Percentiles rank a stretch among this genome's conserved stretches.
phyloP scores from a whole-genome alignment of 1,284 basidiomycete species.

The Afroboletus lepidellus region DNA sequence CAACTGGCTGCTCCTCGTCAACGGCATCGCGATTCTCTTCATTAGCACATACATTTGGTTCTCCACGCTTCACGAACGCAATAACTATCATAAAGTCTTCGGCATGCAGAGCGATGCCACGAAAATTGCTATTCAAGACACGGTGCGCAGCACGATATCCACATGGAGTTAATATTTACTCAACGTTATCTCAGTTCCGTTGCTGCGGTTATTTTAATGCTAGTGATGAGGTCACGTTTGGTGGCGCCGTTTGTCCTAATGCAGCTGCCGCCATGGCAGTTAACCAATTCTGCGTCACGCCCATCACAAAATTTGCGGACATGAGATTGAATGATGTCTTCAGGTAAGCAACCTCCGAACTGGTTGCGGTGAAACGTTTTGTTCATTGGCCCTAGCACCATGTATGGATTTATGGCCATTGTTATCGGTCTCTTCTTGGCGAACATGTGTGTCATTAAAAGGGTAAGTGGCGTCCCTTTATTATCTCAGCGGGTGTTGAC shows the following conservation, averaged over 20 bases:
- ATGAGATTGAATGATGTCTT: slow-evolving; percentile 76
- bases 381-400: slow-evolving; percentile 35
- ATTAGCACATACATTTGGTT: slow-evolving; percentile 77
- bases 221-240: slow-evolving; percentile 56
- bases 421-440: slow-evolving; percentile 71
- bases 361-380: neutral
- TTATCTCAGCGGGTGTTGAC: slow-evolving; percentile 12
- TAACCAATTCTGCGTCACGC: slow-evolving; percentile 61
- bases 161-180: neutral
- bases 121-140: slow-evolving; percentile 67
- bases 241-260: slow-evolving; percentile 62
- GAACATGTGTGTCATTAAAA: slow-evolving; percentile 81
- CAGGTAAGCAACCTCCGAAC: slow-evolving; percentile 48
- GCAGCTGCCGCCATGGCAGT: slow-evolving; percentile 41
- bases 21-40: slow-evolving; percentile 56
- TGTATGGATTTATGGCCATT: slow-evolving; percentile 85
- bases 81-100: slow-evolving; percentile 64
- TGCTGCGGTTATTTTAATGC: slow-evolving; percentile 84
- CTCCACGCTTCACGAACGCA: slow-evolving; percentile 68
- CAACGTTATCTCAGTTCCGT: slow-evolving; percentile 45
- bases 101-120: slow-evolving; percentile 42
- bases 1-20: slow-evolving; percentile 68
- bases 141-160: slow-evolving; percentile 41
- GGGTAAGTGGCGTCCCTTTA: slow-evolving; percentile 40
- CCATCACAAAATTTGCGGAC: slow-evolving; percentile 65